phyloP scores from a whole-genome alignment of 2,329 filamentous ascomycete species.

The Sporothrix euskadiensis region DNA sequence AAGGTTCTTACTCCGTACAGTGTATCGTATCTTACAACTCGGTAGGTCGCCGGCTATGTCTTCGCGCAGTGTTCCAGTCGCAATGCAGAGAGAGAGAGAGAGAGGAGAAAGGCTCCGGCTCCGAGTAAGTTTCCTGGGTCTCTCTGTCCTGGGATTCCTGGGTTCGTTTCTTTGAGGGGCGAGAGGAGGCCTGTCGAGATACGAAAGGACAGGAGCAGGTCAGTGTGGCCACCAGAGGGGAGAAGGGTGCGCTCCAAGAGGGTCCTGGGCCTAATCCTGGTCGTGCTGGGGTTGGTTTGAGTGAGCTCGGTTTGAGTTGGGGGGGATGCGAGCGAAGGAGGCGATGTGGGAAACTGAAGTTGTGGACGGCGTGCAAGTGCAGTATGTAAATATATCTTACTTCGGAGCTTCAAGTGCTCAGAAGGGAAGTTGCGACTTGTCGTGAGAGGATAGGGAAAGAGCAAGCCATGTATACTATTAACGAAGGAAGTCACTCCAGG shows the following conservation, averaged over 20 bases:
- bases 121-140: neutral
- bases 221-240: neutral
- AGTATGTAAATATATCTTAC: neutral
- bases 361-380: neutral
- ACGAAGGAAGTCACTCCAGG: neutral
- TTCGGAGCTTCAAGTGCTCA: neutral
- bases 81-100: neutral
- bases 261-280: conserved; percentile 14
- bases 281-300: conserved; percentile 4
- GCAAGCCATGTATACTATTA: neutral
- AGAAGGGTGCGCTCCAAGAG: conserved; percentile 20
- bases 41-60: neutral
- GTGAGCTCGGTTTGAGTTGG: no score
- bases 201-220: conserved; percentile 11
- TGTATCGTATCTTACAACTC: neutral
- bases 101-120: neutral
- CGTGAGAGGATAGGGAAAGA: neutral
- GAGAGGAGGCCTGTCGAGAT: conserved; percentile 13
- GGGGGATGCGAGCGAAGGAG: conserved; percentile 5
- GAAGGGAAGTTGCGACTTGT: neutral
- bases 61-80: conserved; percentile 5
- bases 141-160: neutral
- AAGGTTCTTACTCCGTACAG: neutral
- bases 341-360: neutral
- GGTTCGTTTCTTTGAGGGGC: neutral